Evolutionary conservation across 441 rosid genomes (phyloP).

Genomic region (Populus tomentosa): DNA sequence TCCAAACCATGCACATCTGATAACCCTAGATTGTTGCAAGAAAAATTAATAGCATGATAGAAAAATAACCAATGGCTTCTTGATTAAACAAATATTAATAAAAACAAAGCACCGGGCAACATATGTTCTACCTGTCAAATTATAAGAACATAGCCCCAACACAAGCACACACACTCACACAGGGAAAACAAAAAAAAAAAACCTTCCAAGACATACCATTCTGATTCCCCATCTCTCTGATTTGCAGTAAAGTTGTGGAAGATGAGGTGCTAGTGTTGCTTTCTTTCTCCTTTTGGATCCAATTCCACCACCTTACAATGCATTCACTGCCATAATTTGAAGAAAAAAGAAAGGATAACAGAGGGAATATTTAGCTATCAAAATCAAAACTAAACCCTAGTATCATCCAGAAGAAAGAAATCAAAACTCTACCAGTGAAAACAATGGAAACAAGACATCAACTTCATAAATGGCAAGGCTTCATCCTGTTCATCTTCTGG

Average conservation of each 20-base stretch:
- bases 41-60: no score
- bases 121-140: no score
- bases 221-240: no score
- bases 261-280: slow-evolving; percentile 22
- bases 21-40: no score
- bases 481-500: slow-evolving; percentile 40
- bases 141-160: not conserved
- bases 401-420: slow-evolving; percentile 6
- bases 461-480: slow-evolving; percentile 75
- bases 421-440: slow-evolving; percentile 61
- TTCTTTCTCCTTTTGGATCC: slow-evolving; percentile 56
- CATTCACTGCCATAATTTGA: slow-evolving; percentile 61
- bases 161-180: not conserved
- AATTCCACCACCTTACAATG: slow-evolving; percentile 74
- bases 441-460: slow-evolving; percentile 97
- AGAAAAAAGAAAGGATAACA: not conserved
- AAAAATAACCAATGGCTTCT: no score
- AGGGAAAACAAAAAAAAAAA: not conserved
- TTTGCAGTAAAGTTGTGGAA: slow-evolving; percentile 7
- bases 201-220: not conserved
- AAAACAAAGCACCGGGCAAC: no score
- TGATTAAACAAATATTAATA: no score
- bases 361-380: not conserved
- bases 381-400: not conserved
- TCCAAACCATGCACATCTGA: no score